Evolutionary conservation across 2,329 filamentous ascomycete species (phyloP).

Genomic region (Gnomoniopsis sp.): DNA sequence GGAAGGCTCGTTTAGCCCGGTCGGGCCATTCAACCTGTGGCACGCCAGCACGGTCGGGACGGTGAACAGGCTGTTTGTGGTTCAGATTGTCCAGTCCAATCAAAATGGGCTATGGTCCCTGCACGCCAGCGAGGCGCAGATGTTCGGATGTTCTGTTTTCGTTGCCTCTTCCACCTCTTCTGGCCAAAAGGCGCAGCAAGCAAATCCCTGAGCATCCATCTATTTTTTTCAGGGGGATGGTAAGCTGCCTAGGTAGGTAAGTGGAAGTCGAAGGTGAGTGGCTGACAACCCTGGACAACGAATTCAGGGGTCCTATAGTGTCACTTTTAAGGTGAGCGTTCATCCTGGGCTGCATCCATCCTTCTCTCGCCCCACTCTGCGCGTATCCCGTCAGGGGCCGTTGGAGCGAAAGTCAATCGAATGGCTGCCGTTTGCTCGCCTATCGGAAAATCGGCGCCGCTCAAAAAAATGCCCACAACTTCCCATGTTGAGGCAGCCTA

Average conservation of each 20-base stretch:
- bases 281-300: too few relatives aligned
- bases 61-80: not conserved
- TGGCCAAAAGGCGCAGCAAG: not conserved
- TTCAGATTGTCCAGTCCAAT: not conserved
- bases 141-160: not conserved
- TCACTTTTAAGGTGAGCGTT: not conserved
- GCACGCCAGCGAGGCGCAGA: not conserved
- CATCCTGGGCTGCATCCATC: not conserved
- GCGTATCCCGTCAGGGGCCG: not conserved
- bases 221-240: not conserved
- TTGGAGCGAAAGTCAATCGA: not conserved
- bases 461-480: not conserved
- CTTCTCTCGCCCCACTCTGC: not conserved
- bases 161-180: too few relatives aligned
- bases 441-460: not conserved
- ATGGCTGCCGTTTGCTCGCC: slow-evolving; percentile 1
- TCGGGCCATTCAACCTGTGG: too few relatives aligned
- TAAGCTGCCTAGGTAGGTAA: too few relatives aligned
- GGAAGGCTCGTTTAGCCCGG: too few relatives aligned
- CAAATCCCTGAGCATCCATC: not conserved
- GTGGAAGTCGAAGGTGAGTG: too few relatives aligned
- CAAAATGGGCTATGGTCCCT: not conserved
- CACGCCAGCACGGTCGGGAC: too few relatives aligned
- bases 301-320: too few relatives aligned
- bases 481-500: not conserved